Percentiles rank a stretch among this genome's conserved stretches.
Evolutionary conservation across 805 yeast species (phyloP).

Genomic region (Wickerhamiella kazuoi): DNA sequence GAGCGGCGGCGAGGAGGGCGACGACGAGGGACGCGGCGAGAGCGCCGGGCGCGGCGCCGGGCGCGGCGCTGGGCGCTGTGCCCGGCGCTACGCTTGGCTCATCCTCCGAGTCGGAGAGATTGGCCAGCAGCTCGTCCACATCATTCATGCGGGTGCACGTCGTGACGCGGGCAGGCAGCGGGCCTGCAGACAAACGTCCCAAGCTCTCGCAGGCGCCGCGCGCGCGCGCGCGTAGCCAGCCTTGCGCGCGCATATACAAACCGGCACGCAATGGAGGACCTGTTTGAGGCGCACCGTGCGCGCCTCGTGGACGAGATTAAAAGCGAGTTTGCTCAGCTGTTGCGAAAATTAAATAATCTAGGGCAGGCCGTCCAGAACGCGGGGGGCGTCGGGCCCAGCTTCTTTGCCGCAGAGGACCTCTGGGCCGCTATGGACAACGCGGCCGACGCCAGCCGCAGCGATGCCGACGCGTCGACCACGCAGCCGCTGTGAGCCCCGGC

Average conservation of each 20-base stretch:
- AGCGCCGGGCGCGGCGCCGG: conserved; percentile 17
- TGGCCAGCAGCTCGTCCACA: conserved; percentile 25
- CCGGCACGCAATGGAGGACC: background rate
- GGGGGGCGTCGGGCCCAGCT: conserved; percentile 58
- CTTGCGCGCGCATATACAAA: too few species aligned
- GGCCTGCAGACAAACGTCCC: too few species aligned
- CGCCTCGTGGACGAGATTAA: conserved; percentile 36
- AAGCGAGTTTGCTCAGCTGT: conserved; percentile 35
- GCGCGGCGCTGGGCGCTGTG: background rate
- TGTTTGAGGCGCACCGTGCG: conserved; percentile 43
- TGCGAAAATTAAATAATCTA: conserved; percentile 43
- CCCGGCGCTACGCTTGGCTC: conserved; percentile 8
- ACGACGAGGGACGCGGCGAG: too few species aligned
- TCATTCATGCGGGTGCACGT: too few species aligned
- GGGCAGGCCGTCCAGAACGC: conserved; percentile 51
- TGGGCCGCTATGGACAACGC: conserved; percentile 27
- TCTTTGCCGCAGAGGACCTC: conserved; percentile 48
- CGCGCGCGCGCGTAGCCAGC: too few species aligned
- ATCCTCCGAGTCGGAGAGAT: conserved; percentile 9
- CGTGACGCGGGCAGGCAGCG: too few species aligned
- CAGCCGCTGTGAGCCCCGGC: too few species aligned
- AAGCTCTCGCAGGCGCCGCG: too few species aligned
- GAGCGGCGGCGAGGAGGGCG: too few species aligned
- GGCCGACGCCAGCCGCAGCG: background rate
- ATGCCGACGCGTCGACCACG: too few species aligned